These are phyloP conservation scores for Globisporangium radiosum DNA, from an alignment of 352 stramenopile species.

Conservation along the genomic window DNA sequence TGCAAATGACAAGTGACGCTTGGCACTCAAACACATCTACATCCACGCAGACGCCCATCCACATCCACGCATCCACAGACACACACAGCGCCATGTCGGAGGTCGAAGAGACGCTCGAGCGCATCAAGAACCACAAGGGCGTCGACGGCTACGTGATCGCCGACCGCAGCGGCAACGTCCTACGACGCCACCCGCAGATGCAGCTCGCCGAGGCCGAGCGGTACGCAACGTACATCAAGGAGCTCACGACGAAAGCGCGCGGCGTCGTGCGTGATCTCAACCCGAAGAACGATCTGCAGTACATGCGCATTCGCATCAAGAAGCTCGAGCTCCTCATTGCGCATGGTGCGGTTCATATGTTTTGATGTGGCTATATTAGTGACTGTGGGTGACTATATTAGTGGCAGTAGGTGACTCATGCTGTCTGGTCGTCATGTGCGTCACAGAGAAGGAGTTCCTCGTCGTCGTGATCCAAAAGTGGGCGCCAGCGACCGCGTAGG, in stretches of 20 bases:
- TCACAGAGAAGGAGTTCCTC: slow-evolving; percentile 87
- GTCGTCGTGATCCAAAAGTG: slow-evolving; percentile 94
- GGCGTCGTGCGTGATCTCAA: slow-evolving; percentile 93
- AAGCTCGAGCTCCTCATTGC: slow-evolving; percentile 91
- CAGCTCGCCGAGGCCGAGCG: slow-evolving; percentile 85
- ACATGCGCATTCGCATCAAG: slow-evolving; percentile 90
- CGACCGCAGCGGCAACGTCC: slow-evolving; percentile 85
- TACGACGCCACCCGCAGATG: slow-evolving; percentile 89
- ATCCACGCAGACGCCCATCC: not conserved
- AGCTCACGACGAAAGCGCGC: slow-evolving; percentile 86
- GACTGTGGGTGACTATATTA: too few species aligned
- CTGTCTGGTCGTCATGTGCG: not conserved
- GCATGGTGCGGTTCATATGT: slow-evolving; percentile 49
- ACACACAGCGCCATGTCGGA: slow-evolving; percentile 52
- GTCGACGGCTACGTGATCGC: slow-evolving; percentile 95
- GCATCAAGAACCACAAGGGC: slow-evolving; percentile 92
- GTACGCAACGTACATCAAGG: slow-evolving; percentile 89
- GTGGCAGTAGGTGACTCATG: not conserved
- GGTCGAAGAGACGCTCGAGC: slow-evolving; percentile 93
- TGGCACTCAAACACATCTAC: not conserved
- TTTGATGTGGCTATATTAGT: too few species aligned
- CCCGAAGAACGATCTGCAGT: slow-evolving; percentile 93
- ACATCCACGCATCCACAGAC: not conserved
- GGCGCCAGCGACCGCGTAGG: slow-evolving; percentile 40
- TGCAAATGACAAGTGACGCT: not conserved